phyloP scores from a whole-genome alignment of 345 rosid species.

The Dimocarpus longan region DNA sequence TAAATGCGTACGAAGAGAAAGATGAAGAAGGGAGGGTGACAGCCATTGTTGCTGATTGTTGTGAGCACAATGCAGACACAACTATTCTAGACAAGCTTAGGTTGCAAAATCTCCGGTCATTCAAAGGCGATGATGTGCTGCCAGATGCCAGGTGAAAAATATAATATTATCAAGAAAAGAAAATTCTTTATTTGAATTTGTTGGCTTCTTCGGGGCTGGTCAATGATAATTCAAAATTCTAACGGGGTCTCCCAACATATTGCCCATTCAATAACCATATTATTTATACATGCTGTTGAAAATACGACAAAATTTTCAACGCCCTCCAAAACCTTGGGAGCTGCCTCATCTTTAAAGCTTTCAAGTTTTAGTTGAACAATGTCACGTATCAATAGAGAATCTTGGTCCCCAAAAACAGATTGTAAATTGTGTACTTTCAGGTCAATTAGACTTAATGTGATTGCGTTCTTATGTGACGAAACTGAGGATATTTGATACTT shows the following conservation, averaged over 20 bases:
- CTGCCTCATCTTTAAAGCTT: too few species aligned
- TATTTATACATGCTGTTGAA: too few species aligned
- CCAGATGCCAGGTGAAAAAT: constrained; percentile 79
- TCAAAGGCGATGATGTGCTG: constrained; percentile 58
- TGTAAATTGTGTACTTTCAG: background rate
- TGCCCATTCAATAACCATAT: background rate
- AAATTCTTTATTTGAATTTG: background rate
- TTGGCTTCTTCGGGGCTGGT: background rate
- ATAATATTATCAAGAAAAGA: background rate
- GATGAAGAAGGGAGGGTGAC: constrained; percentile 78
- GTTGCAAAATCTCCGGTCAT: constrained; percentile 75
- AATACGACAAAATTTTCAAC: background rate
- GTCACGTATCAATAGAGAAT: background rate
- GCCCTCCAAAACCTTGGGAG: background rate
- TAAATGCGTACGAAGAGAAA: constrained; percentile 87
- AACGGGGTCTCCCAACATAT: background rate
- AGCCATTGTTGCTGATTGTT: constrained; percentile 79
- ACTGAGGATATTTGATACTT: too few species aligned
- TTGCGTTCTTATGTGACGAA: too few species aligned
- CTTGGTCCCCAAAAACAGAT: background rate
- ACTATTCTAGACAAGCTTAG: constrained; percentile 74
- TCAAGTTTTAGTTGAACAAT: too few species aligned
- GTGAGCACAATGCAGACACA: constrained; percentile 84
- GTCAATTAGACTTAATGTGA: too few species aligned
- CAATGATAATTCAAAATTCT: background rate